phyloP scores from a whole-genome alignment of 2,329 filamentous ascomycete genomes.

The Diaporthe velutina region DNA sequence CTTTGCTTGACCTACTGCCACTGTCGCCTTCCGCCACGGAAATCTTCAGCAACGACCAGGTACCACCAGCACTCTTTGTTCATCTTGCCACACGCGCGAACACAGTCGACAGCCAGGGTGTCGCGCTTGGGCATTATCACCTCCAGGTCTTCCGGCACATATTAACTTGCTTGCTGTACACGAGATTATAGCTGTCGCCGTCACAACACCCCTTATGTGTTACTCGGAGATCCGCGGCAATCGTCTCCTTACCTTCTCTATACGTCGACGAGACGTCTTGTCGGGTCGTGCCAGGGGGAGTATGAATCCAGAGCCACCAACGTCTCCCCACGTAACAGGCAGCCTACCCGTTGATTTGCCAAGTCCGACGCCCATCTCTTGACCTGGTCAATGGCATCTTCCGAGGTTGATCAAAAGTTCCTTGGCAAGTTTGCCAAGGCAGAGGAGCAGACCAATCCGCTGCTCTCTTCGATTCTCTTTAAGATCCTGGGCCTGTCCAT shows the following conservation, averaged over 20 bases:
- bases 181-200: slow-evolving; percentile 18
- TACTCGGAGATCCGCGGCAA: slow-evolving; percentile 15
- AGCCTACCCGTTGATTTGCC: slow-evolving; percentile 15
- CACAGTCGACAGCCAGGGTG: not conserved
- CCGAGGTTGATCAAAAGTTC: slow-evolving; percentile 97
- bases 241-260: slow-evolving; percentile 26
- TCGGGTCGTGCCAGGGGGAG: not conserved
- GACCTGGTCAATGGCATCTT: slow-evolving; percentile 82
- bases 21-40: not conserved
- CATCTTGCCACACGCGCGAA: not conserved
- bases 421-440: slow-evolving; percentile 88
- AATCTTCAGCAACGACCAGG: not conserved
- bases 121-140: not conserved
- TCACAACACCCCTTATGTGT: slow-evolving; percentile 38
- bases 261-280: slow-evolving; percentile 29
- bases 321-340: not conserved
- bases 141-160: not conserved
- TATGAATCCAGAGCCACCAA: slow-evolving; percentile 22
- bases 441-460: slow-evolving; percentile 81
- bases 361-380: slow-evolving; percentile 2
- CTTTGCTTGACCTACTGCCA: not conserved
- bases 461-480: slow-evolving; percentile 86
- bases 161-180: slow-evolving; percentile 2
- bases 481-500: slow-evolving; percentile 93
- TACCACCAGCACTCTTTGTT: slow-evolving; percentile 25